Conservation (phyloP, 495 filamentous ascomycete genomes). For the Niebla homalea region DNA sequence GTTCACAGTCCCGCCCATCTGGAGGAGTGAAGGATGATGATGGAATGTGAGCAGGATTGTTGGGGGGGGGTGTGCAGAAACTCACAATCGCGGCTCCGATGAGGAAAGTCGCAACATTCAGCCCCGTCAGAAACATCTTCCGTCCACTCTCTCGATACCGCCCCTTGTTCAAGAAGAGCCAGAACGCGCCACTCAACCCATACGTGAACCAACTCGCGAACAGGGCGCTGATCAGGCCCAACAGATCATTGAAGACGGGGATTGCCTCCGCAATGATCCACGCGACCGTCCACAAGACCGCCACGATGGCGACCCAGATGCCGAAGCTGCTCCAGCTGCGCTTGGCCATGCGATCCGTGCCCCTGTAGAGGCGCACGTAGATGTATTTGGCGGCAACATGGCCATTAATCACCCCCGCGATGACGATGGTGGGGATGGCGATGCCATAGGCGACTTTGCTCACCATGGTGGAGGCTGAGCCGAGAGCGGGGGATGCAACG, state of each 20-base stretch:
- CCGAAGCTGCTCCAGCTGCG: slow-evolving; percentile 34
- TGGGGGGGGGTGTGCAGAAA: background rate
- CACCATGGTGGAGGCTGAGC: slow-evolving; percentile 44
- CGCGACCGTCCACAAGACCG: slow-evolving; percentile 47
- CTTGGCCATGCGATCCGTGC: slow-evolving; percentile 45
- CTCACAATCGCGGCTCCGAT: slow-evolving; percentile 27
- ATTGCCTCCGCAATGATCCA: slow-evolving; percentile 64
- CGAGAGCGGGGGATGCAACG: slow-evolving; percentile 58
- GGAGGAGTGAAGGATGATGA: background rate
- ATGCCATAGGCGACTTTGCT: slow-evolving; percentile 68
- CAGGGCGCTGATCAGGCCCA: slow-evolving; percentile 32
- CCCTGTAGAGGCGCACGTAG: slow-evolving; percentile 45
- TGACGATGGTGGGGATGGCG: slow-evolving; percentile 54
- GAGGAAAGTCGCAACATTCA: slow-evolving; percentile 22
- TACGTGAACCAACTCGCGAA: slow-evolving; percentile 32
- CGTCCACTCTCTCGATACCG: slow-evolving; percentile 19
- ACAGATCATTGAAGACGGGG: slow-evolving; percentile 55
- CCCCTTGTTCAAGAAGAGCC: slow-evolving; percentile 29
- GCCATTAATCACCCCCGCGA: slow-evolving; percentile 57
- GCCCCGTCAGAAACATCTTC: slow-evolving; percentile 23
- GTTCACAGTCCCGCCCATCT: too few relatives aligned
- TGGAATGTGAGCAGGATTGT: background rate
- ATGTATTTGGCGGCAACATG: slow-evolving; percentile 50
- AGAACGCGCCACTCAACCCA: slow-evolving; percentile 30
- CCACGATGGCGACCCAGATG: slow-evolving; percentile 46